Evolutionary conservation across 2,329 filamentous ascomycete genomes (phyloP), one percentile per base, ranked within the genome.

Genomic region (Penicillium expansum): DNA sequence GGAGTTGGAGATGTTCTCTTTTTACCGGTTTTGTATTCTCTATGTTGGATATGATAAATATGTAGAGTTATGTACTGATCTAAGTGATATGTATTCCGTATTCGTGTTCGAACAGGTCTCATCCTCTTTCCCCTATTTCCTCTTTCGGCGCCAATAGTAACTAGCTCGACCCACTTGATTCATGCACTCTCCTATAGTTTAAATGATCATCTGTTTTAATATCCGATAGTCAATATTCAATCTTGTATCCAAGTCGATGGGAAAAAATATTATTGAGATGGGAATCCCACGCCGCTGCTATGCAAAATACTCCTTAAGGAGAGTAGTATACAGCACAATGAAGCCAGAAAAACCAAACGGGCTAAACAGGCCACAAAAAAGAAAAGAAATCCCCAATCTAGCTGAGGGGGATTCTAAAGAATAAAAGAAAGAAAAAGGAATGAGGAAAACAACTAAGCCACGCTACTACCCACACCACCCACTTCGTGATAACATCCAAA

Each of bases 251-350:
- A 51, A 32, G 13, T 38, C 35, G 37, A 44, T 51, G 33, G 18
- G 32, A 9, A 18, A 18, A 37, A n/a, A 29, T 5, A 29, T 5
- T 29, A 29, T 29, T 35, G 37, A n/a, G 57, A 52, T 57, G 55
- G 62, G 60, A 32, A 59, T 55, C 51, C 53, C 55, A 63, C 64
- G 59, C 64, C 64, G 56, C 45, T 62, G 64, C 65, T 63, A 67
- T 67, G 65, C 65, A 65, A 65, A 44, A 59, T 60, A 51, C 53
- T 59, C 56, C 55, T 45, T 16, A 49, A 20, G 45, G 55, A 58
- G 43, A 41, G 52, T 66, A 63, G 55, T 62, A 51, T 66, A 63
- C 59, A 62, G 54, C 56, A 55, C 35, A 50, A 50, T 8, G 27
- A 29, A 22, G 13, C n/a, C 24, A 52, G 30, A 52, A 56, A 53